Percentiles rank a stretch among this genome's conserved stretches.
Conservation (phyloP, 768 basidiomycete genomes). For the Vararia minispora region DNA sequence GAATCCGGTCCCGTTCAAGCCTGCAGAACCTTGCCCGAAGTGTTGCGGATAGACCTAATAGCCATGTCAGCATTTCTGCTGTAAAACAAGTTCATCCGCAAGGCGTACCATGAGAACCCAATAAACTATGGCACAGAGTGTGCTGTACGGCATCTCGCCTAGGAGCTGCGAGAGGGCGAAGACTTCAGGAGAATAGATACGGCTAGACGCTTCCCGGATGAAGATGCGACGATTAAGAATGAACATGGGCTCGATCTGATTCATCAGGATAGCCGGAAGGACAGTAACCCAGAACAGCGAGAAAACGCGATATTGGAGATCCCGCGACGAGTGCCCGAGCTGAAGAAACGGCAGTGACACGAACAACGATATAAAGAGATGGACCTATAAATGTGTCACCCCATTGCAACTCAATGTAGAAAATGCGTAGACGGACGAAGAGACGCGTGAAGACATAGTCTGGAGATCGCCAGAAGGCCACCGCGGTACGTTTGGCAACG, state of each 20-base stretch:
- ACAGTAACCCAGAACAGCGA: slow-evolving; percentile 66
- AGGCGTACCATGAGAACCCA: slow-evolving; percentile 57
- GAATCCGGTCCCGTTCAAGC: slow-evolving; percentile 57
- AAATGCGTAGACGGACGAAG: no score
- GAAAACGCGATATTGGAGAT: slow-evolving; percentile 74
- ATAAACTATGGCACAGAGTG: slow-evolving; percentile 61
- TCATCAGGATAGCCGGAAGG: slow-evolving; percentile 66
- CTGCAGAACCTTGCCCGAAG: slow-evolving; percentile 51
- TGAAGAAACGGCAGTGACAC: slow-evolving; percentile 74
- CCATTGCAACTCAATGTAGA: no score
- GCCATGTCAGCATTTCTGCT: not conserved
- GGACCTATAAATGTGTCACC: no score
- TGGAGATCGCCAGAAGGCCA: slow-evolving; percentile 72
- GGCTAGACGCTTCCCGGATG: slow-evolving; percentile 56
- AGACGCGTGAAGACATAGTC: slow-evolving; percentile 80
- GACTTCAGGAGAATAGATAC: slow-evolving; percentile 78
- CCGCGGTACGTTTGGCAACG: slow-evolving; percentile 56
- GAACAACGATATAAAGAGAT: slow-evolving; percentile 57
- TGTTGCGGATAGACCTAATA: slow-evolving; percentile 48
- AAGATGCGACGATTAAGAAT: slow-evolving; percentile 49
- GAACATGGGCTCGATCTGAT: slow-evolving; percentile 76
- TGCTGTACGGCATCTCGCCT: slow-evolving; percentile 70
- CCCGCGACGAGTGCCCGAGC: slow-evolving; percentile 49
- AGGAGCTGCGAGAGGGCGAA: slow-evolving; percentile 77
- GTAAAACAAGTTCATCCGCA: slow-evolving; percentile 3